Evolutionary conservation across 192 early-diverging fungal species (phyloP), one percentile per base, ranked within the genome.

Genomic region (Blastocladiella britannica): DNA sequence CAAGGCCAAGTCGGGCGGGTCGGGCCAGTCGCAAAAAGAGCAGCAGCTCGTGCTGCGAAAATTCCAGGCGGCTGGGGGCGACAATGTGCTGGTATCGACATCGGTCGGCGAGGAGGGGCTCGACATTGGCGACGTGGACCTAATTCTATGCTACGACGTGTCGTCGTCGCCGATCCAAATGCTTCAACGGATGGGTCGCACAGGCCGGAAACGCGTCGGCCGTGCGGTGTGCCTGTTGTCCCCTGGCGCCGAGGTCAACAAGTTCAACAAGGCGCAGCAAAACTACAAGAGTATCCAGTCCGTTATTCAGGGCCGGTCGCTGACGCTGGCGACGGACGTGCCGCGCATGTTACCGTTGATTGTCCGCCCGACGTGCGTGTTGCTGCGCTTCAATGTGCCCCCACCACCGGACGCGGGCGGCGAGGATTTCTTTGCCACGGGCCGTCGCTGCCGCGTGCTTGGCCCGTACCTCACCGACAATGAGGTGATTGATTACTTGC

Each of bases 51-150:
- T 88, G 25, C 74, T 90, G 27, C 65, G 65, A 3, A 76, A 82
- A 25, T 95, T 95, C 62, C 76, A 84, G 52, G 62, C 65, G 23
- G n/a, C n/a, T n/a, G 87, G 90, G 28, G 63, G 75, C 25, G 79
- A 83, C 53, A 95, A 95, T 64, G 81, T 87, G 9, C 71, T 95
- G 12, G 88, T 95, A 2, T 83, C 85, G 1, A 93, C 92, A 0
- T 88, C 79, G 23, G 88, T 95, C 51, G 92, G 89, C 53, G 92
- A 95, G 68, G 92, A 95, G 70, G 92, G 92, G 1, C 67, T 95
- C 28, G 92, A 95, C 64, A 95, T 95, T 72, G 92, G 89, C 53
- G 89, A 95, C 55, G 82, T 95, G 0, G 89, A 95, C 55, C 71
- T 95, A 15, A 95, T 95, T 60, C 67, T 93, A 25, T 89, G 87